Evolutionary conservation across 129 eudicot genomes (phyloP).

Genomic region (Flaveria ramosissima): DNA sequence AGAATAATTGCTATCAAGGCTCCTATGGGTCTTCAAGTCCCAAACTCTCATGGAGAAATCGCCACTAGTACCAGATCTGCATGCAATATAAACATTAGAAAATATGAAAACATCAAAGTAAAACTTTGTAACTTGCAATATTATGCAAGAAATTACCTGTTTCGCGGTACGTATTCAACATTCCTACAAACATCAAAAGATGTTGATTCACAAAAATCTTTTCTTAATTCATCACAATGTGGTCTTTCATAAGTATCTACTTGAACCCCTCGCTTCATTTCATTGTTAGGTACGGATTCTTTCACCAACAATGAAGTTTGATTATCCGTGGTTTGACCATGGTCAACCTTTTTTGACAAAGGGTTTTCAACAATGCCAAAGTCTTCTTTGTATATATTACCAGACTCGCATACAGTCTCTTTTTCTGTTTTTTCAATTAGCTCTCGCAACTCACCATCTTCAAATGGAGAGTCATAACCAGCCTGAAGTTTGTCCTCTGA

Average conservation of each 20-base stretch:
- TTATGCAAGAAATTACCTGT: slow-evolving; percentile 39
- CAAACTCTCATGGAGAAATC: slow-evolving; percentile 35
- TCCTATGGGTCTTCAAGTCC: slow-evolving; percentile 46
- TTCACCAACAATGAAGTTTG: slow-evolving; percentile 31
- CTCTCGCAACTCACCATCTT: slow-evolving; percentile 82
- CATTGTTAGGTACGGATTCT: slow-evolving; percentile 29
- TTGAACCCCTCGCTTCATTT: slow-evolving; percentile 24
- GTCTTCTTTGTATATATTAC: slow-evolving; percentile 44
- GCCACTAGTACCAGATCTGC: slow-evolving; percentile 31
- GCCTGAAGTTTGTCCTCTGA: slow-evolving; percentile 32
- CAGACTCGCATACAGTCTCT: slow-evolving; percentile 60
- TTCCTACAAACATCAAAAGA: slow-evolving; percentile 23
- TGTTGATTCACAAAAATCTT: neutral
- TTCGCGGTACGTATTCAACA: slow-evolving; percentile 26
- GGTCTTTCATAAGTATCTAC: slow-evolving; percentile 20
- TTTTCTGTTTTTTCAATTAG: slow-evolving; percentile 36
- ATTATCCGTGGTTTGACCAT: slow-evolving; percentile 32
- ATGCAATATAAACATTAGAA: slow-evolving; percentile 2
- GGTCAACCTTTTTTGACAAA: slow-evolving; percentile 40
- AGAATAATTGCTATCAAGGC: slow-evolving; percentile 34
- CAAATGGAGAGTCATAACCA: slow-evolving; percentile 85
- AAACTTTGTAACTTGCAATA: neutral
- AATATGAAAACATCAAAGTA: neutral
- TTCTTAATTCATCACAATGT: slow-evolving; percentile 19
- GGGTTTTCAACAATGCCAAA: slow-evolving; percentile 47